Percentiles rank a stretch among this genome's conserved stretches.
Evolutionary conservation across 257 asterid genomes (phyloP).

Genomic region (Gentiana dahurica): DNA sequence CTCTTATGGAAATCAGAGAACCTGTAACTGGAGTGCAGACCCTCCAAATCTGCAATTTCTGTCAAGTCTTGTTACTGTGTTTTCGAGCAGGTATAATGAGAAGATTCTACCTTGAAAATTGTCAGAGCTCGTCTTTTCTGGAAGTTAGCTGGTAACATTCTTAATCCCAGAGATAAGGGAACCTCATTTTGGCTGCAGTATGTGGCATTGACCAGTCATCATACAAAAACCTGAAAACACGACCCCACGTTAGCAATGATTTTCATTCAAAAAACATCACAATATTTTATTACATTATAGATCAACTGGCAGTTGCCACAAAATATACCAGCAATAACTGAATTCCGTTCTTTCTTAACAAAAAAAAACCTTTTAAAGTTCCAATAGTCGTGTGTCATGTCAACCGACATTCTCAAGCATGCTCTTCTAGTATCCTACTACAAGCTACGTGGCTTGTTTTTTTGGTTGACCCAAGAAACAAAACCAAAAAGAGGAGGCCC

Average conservation of each 20-base stretch:
- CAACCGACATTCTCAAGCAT: too few relatives aligned
- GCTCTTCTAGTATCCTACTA: too few relatives aligned
- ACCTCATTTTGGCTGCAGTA: slow-evolving; percentile 69
- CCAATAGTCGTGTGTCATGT: too few relatives aligned
- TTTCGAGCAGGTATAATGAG: neutral
- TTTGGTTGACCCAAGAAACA: too few relatives aligned
- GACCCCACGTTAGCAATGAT: neutral
- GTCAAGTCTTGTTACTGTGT: too few relatives aligned
- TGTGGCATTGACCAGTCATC: slow-evolving; percentile 88
- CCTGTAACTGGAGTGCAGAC: too few relatives aligned
- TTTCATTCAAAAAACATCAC: neutral
- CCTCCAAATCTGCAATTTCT: too few relatives aligned
- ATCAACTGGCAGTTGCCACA: too few relatives aligned
- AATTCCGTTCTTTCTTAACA: neutral
- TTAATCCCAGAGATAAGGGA: slow-evolving; percentile 70
- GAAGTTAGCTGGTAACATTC: slow-evolving; percentile 31
- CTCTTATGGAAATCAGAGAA: too few relatives aligned
- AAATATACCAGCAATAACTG: neutral
- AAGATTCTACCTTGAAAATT: neutral
- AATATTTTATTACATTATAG: too few relatives aligned
- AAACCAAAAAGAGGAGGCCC: too few relatives aligned
- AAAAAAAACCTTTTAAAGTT: neutral
- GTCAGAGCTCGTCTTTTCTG: slow-evolving; percentile 29
- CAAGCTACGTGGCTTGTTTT: too few relatives aligned
- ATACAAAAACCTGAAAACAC: slow-evolving; percentile 55